phyloP scores from a whole-genome alignment of 148 eudicot species.

The Vaccinium myrtillus region DNA sequence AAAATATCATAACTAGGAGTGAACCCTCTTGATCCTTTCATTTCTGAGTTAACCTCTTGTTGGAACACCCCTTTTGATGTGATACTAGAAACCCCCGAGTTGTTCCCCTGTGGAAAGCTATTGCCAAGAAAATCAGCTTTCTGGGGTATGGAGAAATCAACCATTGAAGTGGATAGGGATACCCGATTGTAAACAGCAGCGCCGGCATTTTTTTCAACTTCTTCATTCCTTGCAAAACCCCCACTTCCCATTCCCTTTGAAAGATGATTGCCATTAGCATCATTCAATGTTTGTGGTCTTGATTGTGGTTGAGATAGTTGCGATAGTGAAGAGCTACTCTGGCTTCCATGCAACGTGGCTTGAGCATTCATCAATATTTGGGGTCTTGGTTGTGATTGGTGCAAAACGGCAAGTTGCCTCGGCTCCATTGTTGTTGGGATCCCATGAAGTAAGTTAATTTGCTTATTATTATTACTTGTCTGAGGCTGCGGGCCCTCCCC shows the following conservation, averaged over 20 bases:
- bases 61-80: slow-evolving; percentile 43
- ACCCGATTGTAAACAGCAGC: slow-evolving; percentile 26
- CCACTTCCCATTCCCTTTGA: slow-evolving; percentile 34
- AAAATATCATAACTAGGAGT: slow-evolving; percentile 61
- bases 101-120: slow-evolving; percentile 52
- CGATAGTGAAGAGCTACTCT: slow-evolving; percentile 37
- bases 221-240: slow-evolving; percentile 38
- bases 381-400: slow-evolving; percentile 14
- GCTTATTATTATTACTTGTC: slow-evolving; percentile 43
- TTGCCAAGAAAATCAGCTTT: slow-evolving; percentile 37
- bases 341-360: slow-evolving; percentile 37
- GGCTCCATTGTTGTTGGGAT: slow-evolving; percentile 67
- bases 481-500: slow-evolving; percentile 52
- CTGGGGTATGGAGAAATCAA: slow-evolving; percentile 47
- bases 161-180: slow-evolving; percentile 46
- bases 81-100: slow-evolving; percentile 35
- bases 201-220: not conserved
- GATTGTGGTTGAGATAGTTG: slow-evolving; percentile 55
- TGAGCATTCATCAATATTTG: slow-evolving; percentile 34
- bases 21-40: slow-evolving; percentile 51
- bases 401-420: slow-evolving; percentile 19
- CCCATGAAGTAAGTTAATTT: slow-evolving; percentile 73
- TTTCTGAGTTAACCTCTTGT: slow-evolving; percentile 45
- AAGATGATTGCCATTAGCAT: slow-evolving; percentile 39
- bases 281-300: slow-evolving; percentile 46